Evolutionary conservation across 495 filamentous ascomycete species (phyloP).

Genomic region (Talaromyces adpressus): DNA sequence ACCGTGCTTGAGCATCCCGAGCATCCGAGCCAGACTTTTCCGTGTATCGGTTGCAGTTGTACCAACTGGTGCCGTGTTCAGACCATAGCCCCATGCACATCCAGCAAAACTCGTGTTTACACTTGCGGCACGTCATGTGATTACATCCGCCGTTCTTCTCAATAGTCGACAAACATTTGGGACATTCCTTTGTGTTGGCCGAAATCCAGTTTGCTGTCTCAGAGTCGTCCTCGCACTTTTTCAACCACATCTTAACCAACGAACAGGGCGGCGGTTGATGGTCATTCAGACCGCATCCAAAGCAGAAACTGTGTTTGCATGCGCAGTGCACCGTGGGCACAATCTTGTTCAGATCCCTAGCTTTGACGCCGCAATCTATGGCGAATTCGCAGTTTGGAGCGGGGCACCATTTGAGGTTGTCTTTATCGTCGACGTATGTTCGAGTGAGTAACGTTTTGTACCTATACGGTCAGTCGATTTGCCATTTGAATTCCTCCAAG

Average conservation of each 20-base stretch:
- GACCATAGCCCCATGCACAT: slow-evolving; percentile 99
- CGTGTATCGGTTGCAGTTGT: slow-evolving; percentile 96
- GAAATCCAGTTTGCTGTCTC: slow-evolving; percentile 99
- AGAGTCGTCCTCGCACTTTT: slow-evolving; percentile 97
- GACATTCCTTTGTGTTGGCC: slow-evolving; percentile 97
- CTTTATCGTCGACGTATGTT: slow-evolving; percentile 95
- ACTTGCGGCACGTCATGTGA: slow-evolving; percentile 99
- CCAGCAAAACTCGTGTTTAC: slow-evolving; percentile 99
- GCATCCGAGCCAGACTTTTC: slow-evolving; percentile 91
- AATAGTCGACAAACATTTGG: slow-evolving; percentile 90
- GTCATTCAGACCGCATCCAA: slow-evolving; percentile 87
- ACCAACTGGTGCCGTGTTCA: slow-evolving; percentile 99
- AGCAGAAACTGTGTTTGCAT: slow-evolving; percentile 86
- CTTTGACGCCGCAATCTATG: slow-evolving; percentile 79
- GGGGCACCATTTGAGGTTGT: slow-evolving; percentile 92
- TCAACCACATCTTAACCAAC: slow-evolving; percentile 90
- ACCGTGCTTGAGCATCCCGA: slow-evolving; percentile 82
- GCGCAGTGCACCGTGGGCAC: slow-evolving; percentile 84
- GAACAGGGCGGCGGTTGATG: slow-evolving; percentile 91
- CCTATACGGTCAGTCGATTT: too few relatives aligned
- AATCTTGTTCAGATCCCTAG: slow-evolving; percentile 71
- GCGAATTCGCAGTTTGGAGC: slow-evolving; percentile 93
- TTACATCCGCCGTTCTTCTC: slow-evolving; percentile 99
- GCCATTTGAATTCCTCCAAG: too few relatives aligned
- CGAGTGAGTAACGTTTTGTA: slow-evolving; percentile 83